Evolutionary conservation across 495 filamentous ascomycete genomes (phyloP), one percentile per base, ranked within the genome.

Genomic region (Xylaria longipes): DNA sequence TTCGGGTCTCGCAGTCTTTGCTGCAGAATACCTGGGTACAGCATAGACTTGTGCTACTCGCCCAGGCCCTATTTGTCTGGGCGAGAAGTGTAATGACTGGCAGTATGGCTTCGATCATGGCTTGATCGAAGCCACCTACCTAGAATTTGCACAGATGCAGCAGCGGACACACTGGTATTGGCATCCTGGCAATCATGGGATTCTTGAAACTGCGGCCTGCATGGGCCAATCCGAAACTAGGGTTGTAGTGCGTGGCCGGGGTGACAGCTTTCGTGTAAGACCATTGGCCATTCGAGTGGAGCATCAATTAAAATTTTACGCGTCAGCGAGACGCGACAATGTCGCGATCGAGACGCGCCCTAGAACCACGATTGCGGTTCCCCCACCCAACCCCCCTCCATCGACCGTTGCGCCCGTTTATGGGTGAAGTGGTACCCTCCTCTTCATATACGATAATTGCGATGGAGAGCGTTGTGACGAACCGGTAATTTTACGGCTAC

Each of bases 231-330:
- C 22, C 27, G 41, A 35, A 17, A 20, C 58, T 5, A 43, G 62
- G 1, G 62, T 3, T 60, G 31, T 33, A 20, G 54, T 37, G 31
- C 33, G 57, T 14, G 22, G 22, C 35, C n/a, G 5, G 60, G 37
- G 50, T 25, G 33, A 4, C 2, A 33, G 20, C 17, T 54, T 68
- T 43, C 50, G 50, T 68, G 52, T 68, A 69, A 69, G 37, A 60
- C 43, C 7, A 69, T 69, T 69, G 66, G 66, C n/a, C n/a, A 15
- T 3, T 15, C 1, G 35, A 27, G 65, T 58, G 50, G 50, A 20
- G 11, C 5, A 11, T 33, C 54, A 60, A 69, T 54, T 67, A 54
- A 67, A 67, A 67, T 67, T 67, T 67, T 67, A 69, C 66, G 66
- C 54, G 66, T 69, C n/a, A 22, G 27, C 14, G 22, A 69, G 66